A percentile compares a stretch with the other conserved stretches of the same genome.
Evolutionary conservation across 805 yeast genomes (phyloP).

Genomic region (Wickerhamomyces alni): DNA sequence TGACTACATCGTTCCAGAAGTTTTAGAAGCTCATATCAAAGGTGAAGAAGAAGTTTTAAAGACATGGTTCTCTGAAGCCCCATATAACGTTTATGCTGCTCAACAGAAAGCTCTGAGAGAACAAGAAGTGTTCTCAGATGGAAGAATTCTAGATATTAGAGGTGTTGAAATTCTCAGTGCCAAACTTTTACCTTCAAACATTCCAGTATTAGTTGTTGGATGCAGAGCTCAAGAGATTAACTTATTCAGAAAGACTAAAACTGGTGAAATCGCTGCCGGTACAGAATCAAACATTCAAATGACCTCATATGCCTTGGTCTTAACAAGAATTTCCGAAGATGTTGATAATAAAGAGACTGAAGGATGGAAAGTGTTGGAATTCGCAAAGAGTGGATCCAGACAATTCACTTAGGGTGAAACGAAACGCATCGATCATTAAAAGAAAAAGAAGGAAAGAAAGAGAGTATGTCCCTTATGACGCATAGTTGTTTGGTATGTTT

Average conservation of each 20-base stretch:
- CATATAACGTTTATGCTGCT: conserved; percentile 90
- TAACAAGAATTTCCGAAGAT: conserved; percentile 89
- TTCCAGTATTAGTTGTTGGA: conserved; percentile 88
- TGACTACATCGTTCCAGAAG: conserved; percentile 90
- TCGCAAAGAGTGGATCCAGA: conserved; percentile 90
- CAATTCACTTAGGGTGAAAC: conserved; percentile 40
- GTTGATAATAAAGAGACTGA: conserved; percentile 86
- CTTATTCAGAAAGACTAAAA: conserved; percentile 79
- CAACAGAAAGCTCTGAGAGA: conserved; percentile 88
- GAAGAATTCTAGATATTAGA: conserved; percentile 87
- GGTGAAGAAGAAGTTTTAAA: conserved; percentile 83
- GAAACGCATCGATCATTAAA: too few species aligned
- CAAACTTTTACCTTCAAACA: conserved; percentile 80
- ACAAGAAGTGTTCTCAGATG: conserved; percentile 87
- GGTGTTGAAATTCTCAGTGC: conserved; percentile 90
- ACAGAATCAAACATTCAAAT: conserved; percentile 87
- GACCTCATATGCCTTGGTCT: conserved; percentile 94
- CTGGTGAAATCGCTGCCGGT: conserved; percentile 95
- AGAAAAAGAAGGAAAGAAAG: not conserved
- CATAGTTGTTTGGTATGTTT: not conserved
- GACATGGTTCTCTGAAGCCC: conserved; percentile 94
- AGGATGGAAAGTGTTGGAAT: conserved; percentile 95
- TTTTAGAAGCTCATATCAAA: conserved; percentile 88
- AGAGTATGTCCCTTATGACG: too few species aligned
- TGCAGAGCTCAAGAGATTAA: conserved; percentile 97